phyloP scores from a whole-genome alignment of 768 basidiomycete genomes.

The Leucocoprinus leucothites region DNA sequence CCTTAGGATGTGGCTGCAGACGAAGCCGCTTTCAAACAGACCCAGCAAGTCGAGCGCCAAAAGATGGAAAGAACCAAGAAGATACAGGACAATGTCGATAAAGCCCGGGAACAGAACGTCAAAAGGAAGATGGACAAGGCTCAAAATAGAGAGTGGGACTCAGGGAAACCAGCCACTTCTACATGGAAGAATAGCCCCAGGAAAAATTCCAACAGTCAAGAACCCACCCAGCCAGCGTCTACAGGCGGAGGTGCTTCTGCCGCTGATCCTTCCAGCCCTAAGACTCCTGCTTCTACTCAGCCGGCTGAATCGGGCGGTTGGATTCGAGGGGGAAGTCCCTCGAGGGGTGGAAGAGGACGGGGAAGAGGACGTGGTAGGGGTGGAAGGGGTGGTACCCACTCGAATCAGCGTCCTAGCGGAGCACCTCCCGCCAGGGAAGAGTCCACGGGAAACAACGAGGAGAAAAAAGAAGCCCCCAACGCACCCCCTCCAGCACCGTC shows the following conservation, averaged over 20 bases:
- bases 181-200: conserved; percentile 9
- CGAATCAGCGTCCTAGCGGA: background rate
- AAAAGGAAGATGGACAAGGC: conserved; percentile 80
- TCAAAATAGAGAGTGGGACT: conserved; percentile 81
- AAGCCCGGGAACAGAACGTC: conserved; percentile 74
- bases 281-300: background rate
- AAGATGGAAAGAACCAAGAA: conserved; percentile 57
- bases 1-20: conserved; percentile 76
- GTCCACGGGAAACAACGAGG: background rate
- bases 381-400: background rate
- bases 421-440: background rate
- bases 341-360: conserved; percentile 17
- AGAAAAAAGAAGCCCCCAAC: background rate
- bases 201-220: background rate
- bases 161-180: conserved; percentile 48
- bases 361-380: conserved; percentile 19
- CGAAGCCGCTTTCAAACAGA: conserved; percentile 73
- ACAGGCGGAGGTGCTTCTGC: conserved; percentile 1
- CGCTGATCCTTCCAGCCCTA: background rate
- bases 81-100: conserved; percentile 67
- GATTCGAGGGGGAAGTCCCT: conserved; percentile 5
- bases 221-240: background rate
- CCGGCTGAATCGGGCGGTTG: background rate
- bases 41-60: conserved; percentile 59
- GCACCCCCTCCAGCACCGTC: background rate